These are phyloP conservation scores for Conidiobolus incongruus DNA, from an alignment of 371 early-diverging fungal genomes.

Conservation along the genomic window DNA sequence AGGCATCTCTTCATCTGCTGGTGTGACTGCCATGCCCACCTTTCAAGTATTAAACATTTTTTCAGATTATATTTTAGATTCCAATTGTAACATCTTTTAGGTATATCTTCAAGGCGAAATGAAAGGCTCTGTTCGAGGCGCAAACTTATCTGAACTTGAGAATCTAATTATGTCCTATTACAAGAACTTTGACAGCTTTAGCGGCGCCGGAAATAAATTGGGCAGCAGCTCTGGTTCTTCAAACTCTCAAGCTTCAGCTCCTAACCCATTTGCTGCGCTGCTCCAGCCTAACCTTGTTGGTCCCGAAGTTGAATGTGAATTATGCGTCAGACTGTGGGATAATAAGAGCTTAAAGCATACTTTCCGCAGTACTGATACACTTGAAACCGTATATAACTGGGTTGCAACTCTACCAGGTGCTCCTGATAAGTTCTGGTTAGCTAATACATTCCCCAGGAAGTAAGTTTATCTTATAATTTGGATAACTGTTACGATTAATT, in stretches of 20 bases:
- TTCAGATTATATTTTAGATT: background rate
- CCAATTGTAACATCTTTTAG: background rate
- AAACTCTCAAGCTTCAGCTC: background rate
- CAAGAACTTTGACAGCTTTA: constrained; percentile 1
- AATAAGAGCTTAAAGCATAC: background rate
- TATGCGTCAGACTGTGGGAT: constrained; percentile 2
- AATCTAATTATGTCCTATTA: constrained; percentile 1
- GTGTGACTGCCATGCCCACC: constrained; percentile 5
- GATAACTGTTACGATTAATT: background rate
- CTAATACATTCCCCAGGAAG: constrained; percentile 1
- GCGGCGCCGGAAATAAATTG: constrained; percentile 2
- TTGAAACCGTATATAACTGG: background rate
- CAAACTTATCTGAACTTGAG: constrained; percentile 1
- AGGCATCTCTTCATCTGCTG: background rate
- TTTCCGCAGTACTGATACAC: background rate
- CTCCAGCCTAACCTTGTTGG: background rate
- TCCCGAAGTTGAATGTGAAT: background rate
- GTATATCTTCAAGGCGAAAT: background rate
- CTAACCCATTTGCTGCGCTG: background rate
- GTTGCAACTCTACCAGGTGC: background rate
- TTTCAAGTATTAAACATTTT: background rate
- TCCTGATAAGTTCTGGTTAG: background rate
- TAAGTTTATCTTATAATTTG: background rate
- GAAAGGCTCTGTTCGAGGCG: constrained; percentile 1
- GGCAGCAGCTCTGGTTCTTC: background rate